Evolutionary conservation across 129 eudicot species (phyloP), one percentile per base, ranked within the genome.

Genomic region (Chrysanthemum seticuspe): DNA sequence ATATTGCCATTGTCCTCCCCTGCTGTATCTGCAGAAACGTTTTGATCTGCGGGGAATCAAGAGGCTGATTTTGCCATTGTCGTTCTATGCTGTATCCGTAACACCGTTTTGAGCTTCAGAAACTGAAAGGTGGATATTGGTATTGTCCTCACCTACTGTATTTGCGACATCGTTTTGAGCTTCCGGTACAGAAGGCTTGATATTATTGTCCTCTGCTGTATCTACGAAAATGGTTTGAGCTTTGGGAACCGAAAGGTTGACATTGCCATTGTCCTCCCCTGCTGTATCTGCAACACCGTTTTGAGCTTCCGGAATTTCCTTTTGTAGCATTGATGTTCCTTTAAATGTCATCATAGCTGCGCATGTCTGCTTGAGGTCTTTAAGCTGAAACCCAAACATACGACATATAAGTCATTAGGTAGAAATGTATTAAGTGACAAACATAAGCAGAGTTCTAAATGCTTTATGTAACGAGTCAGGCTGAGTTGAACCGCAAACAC

Each of bases 261-360:
- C 54, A 51, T 29, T 62, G 47, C 77, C 54, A 51, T 29, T 62
- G 34, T 66, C 80, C 51, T 49, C 77, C 18, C 16, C 73, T 44
- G 64, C 74, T 44, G 64, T 76, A 44, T 76, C 86, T 31, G 50
- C 71, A 54, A 55, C 67, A 25, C 68, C 79, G 68, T 70, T 83
- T 56, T 76, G 75, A 70, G 89, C 75, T 48, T 70, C 75, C 4
- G 92, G 87, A 62, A 89, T 83, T 52, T 60, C 52, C 71, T 90
- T 94, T 62, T 86, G 91, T 66, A 94, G 80, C 97, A 90, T 94
- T 60, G 83, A 78, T 29, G 98, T 90, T 49, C 96, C 98, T 83
- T 87, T 70, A 36, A 90, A 94, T 55, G 80, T 78, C 52, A 94
- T 71, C 92, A 94, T 82, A 68, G 84, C 90, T 83, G 87, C 84